These are phyloP conservation scores for Lantana camara DNA, from an alignment of 257 asterid genomes.

Conservation along the genomic window DNA sequence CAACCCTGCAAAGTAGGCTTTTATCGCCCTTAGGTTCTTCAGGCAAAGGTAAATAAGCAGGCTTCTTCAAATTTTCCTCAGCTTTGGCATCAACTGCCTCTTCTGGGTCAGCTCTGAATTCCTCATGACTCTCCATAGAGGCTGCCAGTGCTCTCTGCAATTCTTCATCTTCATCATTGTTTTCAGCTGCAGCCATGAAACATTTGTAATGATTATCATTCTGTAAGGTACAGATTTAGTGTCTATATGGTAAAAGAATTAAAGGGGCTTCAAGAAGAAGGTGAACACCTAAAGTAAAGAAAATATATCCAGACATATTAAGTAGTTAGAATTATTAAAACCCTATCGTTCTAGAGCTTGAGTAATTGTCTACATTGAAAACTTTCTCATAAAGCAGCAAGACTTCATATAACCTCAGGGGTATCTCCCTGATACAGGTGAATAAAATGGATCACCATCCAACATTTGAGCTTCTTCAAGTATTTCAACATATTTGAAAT, in stretches of 20 bases:
- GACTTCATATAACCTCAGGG: conserved; percentile 13
- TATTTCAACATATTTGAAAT: not conserved
- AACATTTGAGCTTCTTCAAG: conserved; percentile 5
- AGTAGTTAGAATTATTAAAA: conserved; percentile 8
- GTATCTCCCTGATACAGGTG: not conserved
- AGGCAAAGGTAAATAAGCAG: conserved; percentile 73
- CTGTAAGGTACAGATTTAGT: conserved; percentile 2
- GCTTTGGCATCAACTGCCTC: conserved; percentile 40
- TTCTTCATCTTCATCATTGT: conserved; percentile 62
- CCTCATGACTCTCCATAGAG: conserved; percentile 72
- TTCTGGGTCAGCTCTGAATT: conserved; percentile 33
- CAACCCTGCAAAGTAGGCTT: conserved; percentile 77
- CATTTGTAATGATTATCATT: conserved; percentile 16
- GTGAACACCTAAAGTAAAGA: conserved; percentile 9
- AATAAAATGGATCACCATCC: conserved; percentile 10
- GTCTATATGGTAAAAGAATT: conserved; percentile 7
- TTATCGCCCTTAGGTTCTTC: conserved; percentile 87
- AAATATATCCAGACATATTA: not conserved
- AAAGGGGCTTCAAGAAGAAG: conserved; percentile 14
- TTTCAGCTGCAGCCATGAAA: conserved; percentile 50
- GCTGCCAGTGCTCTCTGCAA: conserved; percentile 76
- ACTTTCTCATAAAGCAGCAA: conserved; percentile 3
- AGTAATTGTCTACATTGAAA: not conserved
- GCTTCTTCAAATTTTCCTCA: conserved; percentile 52
- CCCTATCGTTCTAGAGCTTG: conserved; percentile 2